phyloP scores from a whole-genome alignment of 768 basidiomycete species.

The Mrakia blollopis region DNA sequence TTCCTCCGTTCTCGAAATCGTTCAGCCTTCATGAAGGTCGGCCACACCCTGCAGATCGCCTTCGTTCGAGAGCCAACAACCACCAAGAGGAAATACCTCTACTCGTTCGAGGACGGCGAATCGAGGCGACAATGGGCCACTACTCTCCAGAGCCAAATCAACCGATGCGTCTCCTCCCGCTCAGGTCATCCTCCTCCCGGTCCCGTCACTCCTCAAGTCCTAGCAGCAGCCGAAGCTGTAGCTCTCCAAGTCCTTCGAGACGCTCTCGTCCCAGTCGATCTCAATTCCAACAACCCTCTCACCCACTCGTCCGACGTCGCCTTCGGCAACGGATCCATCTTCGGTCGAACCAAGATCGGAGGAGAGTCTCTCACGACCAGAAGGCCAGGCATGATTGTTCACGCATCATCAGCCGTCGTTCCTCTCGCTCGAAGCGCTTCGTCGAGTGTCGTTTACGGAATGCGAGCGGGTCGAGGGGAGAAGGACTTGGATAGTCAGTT shows the following conservation, averaged over 20 bases:
- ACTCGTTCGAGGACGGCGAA: slow-evolving; percentile 77
- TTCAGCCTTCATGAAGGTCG: slow-evolving; percentile 70
- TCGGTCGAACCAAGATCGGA: not conserved
- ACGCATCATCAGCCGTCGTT: not conserved
- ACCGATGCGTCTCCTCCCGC: slow-evolving; percentile 18
- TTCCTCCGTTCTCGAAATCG: too few relatives aligned
- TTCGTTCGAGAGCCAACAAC: slow-evolving; percentile 52
- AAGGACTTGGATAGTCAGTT: slow-evolving; percentile 25
- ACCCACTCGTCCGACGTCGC: not conserved
- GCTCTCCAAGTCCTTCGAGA: slow-evolving; percentile 82
- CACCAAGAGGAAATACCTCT: slow-evolving; percentile 82
- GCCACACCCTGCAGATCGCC: slow-evolving; percentile 85
- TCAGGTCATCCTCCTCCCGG: slow-evolving; percentile 41
- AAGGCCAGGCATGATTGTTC: too few relatives aligned
- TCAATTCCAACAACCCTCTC: slow-evolving; percentile 28
- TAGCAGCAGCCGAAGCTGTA: slow-evolving; percentile 65
- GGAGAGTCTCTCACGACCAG: not conserved
- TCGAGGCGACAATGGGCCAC: slow-evolving; percentile 53
- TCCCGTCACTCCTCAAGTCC: slow-evolving; percentile 49
- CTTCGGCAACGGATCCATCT: not conserved
- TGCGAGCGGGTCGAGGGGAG: slow-evolving; percentile 25
- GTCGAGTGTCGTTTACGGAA: slow-evolving; percentile 19
- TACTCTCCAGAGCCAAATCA: slow-evolving; percentile 36
- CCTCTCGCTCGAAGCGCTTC: slow-evolving; percentile 4
- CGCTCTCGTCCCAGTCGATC: slow-evolving; percentile 56